Evolutionary conservation across 176 grass and related monocot species (phyloP).

Genomic region (Thinopyrum elongatum): DNA sequence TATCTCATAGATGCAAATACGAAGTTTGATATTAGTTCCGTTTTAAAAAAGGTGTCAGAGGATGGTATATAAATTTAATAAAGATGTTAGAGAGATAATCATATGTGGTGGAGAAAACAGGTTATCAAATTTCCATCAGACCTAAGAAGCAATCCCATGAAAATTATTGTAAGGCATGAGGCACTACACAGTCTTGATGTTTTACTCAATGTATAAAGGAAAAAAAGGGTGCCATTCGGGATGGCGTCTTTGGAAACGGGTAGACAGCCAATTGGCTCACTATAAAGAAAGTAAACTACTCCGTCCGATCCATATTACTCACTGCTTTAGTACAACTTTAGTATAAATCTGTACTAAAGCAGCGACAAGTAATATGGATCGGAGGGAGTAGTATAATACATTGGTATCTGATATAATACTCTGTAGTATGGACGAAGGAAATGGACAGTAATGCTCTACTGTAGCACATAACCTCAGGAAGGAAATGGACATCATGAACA

Average conservation of each 20-base stretch:
- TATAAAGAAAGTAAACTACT: background rate
- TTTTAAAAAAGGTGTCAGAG: background rate
- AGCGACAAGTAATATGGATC: too few relatives aligned
- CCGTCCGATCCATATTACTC: too few relatives aligned
- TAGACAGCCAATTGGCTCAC: background rate
- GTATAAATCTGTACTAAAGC: too few relatives aligned
- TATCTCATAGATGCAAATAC: constrained; percentile 19
- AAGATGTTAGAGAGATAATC: background rate
- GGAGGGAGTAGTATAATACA: background rate
- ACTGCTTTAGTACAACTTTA: too few relatives aligned
- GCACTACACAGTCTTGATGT: background rate
- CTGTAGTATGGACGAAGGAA: too few relatives aligned
- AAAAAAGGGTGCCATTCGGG: background rate
- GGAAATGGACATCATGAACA: too few relatives aligned
- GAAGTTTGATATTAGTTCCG: background rate
- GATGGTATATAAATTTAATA: background rate
- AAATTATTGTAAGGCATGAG: background rate
- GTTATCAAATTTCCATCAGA: background rate
- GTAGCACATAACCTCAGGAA: too few relatives aligned
- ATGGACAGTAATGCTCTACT: too few relatives aligned
- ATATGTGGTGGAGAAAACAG: background rate
- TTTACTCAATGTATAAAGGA: background rate
- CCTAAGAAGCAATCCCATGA: background rate
- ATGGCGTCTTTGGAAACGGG: background rate
- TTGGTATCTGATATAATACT: background rate